phyloP scores from a whole-genome alignment of 371 early-diverging fungal species.

The Apophysomyces ossiformis region DNA sequence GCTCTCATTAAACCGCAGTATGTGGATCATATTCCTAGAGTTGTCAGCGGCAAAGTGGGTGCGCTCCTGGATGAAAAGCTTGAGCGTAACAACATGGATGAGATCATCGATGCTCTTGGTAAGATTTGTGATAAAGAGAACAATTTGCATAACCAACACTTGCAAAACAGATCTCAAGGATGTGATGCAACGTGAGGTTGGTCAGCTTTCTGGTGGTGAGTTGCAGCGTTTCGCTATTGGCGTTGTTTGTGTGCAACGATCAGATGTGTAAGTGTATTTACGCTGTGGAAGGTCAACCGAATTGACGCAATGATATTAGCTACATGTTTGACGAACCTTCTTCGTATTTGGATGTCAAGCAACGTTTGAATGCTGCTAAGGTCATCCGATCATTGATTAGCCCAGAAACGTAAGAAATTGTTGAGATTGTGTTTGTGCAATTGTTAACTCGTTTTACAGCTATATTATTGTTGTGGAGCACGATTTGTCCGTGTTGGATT shows the following conservation, averaged over 20 bases:
- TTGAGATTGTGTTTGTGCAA: not conserved
- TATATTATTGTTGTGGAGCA: conserved; percentile 99
- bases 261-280: conserved; percentile 77
- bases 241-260: conserved; percentile 85
- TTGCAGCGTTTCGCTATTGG: conserved; percentile 99
- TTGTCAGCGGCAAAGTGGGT: conserved; percentile 85
- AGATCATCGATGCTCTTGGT: conserved; percentile 79
- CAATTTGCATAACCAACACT: not conserved
- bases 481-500: conserved; percentile 99
- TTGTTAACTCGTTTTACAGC: conserved; percentile 33
- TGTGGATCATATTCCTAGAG: conserved; percentile 95
- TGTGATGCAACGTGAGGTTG: conserved; percentile 89
- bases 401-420: conserved; percentile 51
- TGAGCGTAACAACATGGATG: conserved; percentile 75
- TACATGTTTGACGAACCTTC: conserved; percentile 99
- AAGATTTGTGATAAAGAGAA: conserved; percentile 14
- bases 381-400: conserved; percentile 91
- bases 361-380: conserved; percentile 97
- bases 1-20: conserved; percentile 98
- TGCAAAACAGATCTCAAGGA: conserved; percentile 76
- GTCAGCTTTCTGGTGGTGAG: conserved; percentile 98
- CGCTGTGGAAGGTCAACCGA: not conserved
- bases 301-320: conserved; percentile 32
- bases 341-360: conserved; percentile 99
- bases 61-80: conserved; percentile 77